Conservation (phyloP, 176 grass and related monocot genomes). For the Ensete ventricosum region DNA sequence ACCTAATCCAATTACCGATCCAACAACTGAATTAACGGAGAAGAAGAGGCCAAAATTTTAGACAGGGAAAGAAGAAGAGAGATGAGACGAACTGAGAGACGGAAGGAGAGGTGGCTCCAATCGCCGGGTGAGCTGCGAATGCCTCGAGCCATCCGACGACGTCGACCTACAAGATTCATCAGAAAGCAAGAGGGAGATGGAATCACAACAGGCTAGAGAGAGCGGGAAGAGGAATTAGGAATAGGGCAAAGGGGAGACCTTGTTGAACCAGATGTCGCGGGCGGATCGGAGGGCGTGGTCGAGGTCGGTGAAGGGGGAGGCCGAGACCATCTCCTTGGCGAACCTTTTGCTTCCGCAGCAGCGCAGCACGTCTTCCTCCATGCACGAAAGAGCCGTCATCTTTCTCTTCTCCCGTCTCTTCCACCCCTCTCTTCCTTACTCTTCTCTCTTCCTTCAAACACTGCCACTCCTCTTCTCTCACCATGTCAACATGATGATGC, state of each 20-base stretch:
- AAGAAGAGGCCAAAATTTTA: no score
- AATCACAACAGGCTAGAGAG: background rate
- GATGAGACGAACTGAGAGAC: conserved; percentile 44
- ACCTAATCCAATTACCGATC: conserved; percentile 32
- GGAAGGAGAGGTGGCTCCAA: conserved; percentile 53
- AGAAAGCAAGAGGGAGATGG: conserved; percentile 1
- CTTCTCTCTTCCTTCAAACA: background rate
- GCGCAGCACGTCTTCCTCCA: conserved; percentile 39
- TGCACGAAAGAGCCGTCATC: conserved; percentile 17
- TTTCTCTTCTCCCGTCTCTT: background rate
- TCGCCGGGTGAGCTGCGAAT: conserved; percentile 71
- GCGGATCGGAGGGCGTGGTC: conserved; percentile 48
- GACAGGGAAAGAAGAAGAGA: background rate
- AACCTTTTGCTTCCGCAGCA: conserved; percentile 68
- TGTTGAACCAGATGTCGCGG: conserved; percentile 78
- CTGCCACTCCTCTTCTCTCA: no score
- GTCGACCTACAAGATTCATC: conserved; percentile 44
- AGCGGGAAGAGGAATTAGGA: background rate
- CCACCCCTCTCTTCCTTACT: background rate
- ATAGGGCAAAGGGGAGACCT: conserved; percentile 27
- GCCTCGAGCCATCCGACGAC: conserved; percentile 93
- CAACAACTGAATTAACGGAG: no score
- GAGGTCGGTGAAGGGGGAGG: conserved; percentile 62
- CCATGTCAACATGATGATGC: no score
- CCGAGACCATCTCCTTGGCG: conserved; percentile 47